Conservation (phyloP, 2,329 filamentous ascomycete species). For the Aphanocladium album region DNA sequence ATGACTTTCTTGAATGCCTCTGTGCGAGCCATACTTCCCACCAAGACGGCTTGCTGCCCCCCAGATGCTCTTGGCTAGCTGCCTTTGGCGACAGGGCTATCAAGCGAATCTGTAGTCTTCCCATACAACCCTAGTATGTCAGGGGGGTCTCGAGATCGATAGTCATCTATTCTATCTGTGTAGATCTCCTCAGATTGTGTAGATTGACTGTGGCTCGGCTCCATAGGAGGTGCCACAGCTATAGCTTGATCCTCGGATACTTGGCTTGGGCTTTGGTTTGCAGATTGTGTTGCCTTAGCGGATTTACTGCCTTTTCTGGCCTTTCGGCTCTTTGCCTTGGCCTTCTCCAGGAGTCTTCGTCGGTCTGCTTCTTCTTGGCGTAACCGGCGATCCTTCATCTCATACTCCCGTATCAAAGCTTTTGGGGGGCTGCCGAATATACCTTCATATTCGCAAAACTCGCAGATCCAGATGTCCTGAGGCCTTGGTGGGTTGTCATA, state of each 20-base stretch:
- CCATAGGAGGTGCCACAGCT: slow-evolving; percentile 18
- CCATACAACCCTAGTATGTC: slow-evolving; percentile 10
- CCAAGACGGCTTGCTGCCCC: not conserved
- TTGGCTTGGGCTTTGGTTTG: slow-evolving; percentile 20
- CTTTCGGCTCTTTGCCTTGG: slow-evolving; percentile 88
- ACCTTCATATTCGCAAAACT: slow-evolving; percentile 95
- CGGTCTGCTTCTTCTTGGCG: slow-evolving; percentile 83
- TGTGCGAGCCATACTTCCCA: not conserved
- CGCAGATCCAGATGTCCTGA: slow-evolving; percentile 89
- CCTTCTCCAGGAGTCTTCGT: slow-evolving; percentile 79
- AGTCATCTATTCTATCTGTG: slow-evolving; percentile 29
- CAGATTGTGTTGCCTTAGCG: slow-evolving; percentile 17
- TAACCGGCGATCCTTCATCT: slow-evolving; percentile 85
- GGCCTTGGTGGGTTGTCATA: slow-evolving; percentile 62
- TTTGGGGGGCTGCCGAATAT: slow-evolving; percentile 87
- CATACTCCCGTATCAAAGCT: slow-evolving; percentile 84
- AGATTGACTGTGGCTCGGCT: slow-evolving; percentile 28
- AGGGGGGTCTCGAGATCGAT: slow-evolving; percentile 20
- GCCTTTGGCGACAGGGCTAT: not conserved
- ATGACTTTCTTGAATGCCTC: not conserved
- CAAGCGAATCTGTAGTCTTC: not conserved
- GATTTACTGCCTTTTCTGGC: slow-evolving; percentile 74
- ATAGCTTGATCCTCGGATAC: slow-evolving; percentile 18
- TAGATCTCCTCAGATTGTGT: slow-evolving; percentile 37
- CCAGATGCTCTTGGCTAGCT: not conserved